Evolutionary conservation across 2,329 filamentous ascomycete species (phyloP).

Genomic region (Fusarium aywerte): DNA sequence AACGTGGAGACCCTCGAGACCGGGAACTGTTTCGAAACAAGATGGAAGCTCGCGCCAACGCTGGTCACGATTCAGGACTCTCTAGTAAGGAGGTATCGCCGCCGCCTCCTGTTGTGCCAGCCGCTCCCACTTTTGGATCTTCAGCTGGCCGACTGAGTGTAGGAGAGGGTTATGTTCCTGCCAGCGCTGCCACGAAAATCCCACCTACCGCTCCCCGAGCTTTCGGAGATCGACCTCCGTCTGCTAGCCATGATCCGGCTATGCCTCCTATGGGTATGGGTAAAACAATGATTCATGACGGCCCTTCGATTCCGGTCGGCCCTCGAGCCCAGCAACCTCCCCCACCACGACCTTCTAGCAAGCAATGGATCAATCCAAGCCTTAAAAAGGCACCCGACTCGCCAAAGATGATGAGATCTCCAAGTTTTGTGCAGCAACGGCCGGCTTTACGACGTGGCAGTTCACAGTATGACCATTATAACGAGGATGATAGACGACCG

Average conservation of each 20-base stretch:
- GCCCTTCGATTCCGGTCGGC: constrained; percentile 63
- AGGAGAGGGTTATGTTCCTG: constrained; percentile 47
- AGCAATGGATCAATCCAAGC: constrained; percentile 69
- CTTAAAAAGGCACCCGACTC: constrained; percentile 64
- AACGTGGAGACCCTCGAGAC: constrained; percentile 58
- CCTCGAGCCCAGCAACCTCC: constrained; percentile 63
- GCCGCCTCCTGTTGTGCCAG: constrained; percentile 67
- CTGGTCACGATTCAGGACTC: constrained; percentile 59
- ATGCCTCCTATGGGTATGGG: constrained; percentile 55
- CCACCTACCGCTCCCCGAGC: constrained; percentile 66
- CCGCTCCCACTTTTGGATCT: constrained; percentile 68
- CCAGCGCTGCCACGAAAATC: constrained; percentile 55
- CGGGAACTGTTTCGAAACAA: constrained; percentile 62
- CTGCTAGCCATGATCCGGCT: constrained; percentile 54
- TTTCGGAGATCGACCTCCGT: constrained; percentile 61
- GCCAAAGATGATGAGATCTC: constrained; percentile 62
- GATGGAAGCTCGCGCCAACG: constrained; percentile 59
- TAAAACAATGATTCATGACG: constrained; percentile 55
- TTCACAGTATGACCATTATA: constrained; percentile 52
- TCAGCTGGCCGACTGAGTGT: constrained; percentile 59
- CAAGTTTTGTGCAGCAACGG: constrained; percentile 60
- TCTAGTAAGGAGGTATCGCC: constrained; percentile 65
- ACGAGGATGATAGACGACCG: constrained; percentile 58
- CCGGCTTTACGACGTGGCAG: constrained; percentile 53
- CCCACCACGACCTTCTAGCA: constrained; percentile 61